These are phyloP conservation scores for Colletotrichum camelliae DNA, from an alignment of 2,329 filamentous ascomycete species.

Conservation along the genomic window DNA sequence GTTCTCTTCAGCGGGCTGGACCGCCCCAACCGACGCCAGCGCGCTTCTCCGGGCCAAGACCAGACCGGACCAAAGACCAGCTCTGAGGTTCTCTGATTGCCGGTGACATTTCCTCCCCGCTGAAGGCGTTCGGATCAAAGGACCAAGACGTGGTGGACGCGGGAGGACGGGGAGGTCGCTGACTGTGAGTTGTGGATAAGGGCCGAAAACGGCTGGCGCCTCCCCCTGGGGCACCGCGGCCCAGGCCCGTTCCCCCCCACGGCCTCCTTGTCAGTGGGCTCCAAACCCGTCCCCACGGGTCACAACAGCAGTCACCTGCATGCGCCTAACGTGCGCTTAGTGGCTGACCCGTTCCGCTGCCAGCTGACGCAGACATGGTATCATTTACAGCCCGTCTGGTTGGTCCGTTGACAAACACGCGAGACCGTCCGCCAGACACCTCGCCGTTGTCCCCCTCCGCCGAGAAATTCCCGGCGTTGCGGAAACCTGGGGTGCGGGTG, in stretches of 20 bases:
- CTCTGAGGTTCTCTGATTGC: not conserved
- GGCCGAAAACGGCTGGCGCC: not conserved
- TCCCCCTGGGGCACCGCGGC: not conserved
- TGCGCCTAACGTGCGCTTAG: not conserved
- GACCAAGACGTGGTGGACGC: not conserved
- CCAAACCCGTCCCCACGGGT: not conserved
- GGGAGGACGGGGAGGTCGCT: not conserved
- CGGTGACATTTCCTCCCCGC: not conserved
- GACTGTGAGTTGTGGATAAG: not conserved
- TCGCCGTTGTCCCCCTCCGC: not conserved
- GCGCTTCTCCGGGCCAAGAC: not conserved
- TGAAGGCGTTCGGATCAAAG: conserved; percentile 2
- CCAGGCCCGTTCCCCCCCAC: not conserved
- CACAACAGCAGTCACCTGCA: not conserved
- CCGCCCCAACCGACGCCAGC: not conserved
- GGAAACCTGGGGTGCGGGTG: not conserved
- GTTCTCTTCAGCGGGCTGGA: not conserved
- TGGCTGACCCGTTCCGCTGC: not conserved
- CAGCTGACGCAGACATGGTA: not conserved
- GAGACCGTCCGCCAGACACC: not conserved
- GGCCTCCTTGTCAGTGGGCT: not conserved
- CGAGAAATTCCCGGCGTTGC: conserved; percentile 2
- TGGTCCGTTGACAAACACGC: not conserved
- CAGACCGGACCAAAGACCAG: not conserved
- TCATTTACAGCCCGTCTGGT: not conserved